Conservation (phyloP, 768 basidiomycete genomes). For the Phaeolepiota aurea region DNA sequence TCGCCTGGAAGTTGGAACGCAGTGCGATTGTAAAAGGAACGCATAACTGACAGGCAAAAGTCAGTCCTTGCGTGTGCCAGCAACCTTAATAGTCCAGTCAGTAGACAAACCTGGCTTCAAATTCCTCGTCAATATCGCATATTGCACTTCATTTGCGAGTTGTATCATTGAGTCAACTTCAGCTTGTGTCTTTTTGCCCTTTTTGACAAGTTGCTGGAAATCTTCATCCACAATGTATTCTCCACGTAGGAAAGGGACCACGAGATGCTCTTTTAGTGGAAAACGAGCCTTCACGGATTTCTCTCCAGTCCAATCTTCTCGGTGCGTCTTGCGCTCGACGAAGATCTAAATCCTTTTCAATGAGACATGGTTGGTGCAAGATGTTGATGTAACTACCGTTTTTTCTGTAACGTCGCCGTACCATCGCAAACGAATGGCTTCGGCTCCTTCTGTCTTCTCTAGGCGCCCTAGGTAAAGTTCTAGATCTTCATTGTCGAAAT, state of each 20-base stretch:
- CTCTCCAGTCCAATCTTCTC: slow-evolving; percentile 99
- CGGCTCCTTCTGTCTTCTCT: slow-evolving; percentile 98
- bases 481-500: slow-evolving; percentile 93
- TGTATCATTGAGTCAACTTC: slow-evolving; percentile 95
- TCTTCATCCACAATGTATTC: slow-evolving; percentile 92
- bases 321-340: slow-evolving; percentile 85
- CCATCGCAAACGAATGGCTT: slow-evolving; percentile 94
- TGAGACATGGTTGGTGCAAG: background rate
- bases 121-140: slow-evolving; percentile 74
- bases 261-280: slow-evolving; percentile 86
- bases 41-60: slow-evolving; percentile 54
- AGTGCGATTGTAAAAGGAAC: slow-evolving; percentile 97
- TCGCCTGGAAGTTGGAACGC: slow-evolving; percentile 99
- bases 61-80: background rate
- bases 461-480: slow-evolving; percentile 94
- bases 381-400: slow-evolving; percentile 40
- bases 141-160: slow-evolving; percentile 95
- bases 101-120: slow-evolving; percentile 64
- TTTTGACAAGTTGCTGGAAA: slow-evolving; percentile 77
- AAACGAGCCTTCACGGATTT: slow-evolving; percentile 98
- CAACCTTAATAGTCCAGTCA: background rate
- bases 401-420: slow-evolving; percentile 84
- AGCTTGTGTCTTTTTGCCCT: slow-evolving; percentile 86
- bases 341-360: slow-evolving; percentile 46
- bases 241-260: slow-evolving; percentile 86